Conservation (phyloP, 1,284 basidiomycete genomes). For the Anthracocystis walkeri region DNA sequence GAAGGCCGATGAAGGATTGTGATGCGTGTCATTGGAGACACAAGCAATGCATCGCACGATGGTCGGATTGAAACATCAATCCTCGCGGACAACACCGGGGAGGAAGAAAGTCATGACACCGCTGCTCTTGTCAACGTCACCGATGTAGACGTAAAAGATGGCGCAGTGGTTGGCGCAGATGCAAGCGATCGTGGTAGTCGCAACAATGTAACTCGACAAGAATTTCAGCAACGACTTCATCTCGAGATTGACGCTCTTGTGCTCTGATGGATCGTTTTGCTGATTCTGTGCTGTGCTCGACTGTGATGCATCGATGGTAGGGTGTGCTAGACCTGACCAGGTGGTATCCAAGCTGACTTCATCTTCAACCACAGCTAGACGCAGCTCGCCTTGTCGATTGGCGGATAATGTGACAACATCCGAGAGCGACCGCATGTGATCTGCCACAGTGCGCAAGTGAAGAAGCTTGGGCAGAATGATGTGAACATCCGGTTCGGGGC, state of each 20-base stretch:
- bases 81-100: conserved; percentile 50
- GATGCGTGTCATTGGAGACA: conserved; percentile 8
- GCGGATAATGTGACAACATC: conserved; percentile 59
- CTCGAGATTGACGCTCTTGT: conserved; percentile 62
- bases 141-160: conserved; percentile 70
- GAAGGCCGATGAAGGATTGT: not conserved
- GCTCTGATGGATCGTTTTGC: conserved; percentile 31
- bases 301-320: conserved; percentile 46
- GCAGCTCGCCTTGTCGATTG: conserved; percentile 56
- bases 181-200: conserved; percentile 65
- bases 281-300: conserved; percentile 32
- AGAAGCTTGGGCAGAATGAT: conserved; percentile 64
- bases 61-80: conserved; percentile 11
- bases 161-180: conserved; percentile 67
- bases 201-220: conserved; percentile 64
- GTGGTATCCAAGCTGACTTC: conserved; percentile 64
- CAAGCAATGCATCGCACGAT: conserved; percentile 14
- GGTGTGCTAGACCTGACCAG: conserved; percentile 63
- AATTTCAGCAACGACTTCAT: conserved; percentile 65
- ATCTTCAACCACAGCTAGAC: conserved; percentile 48
- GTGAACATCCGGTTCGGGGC: conserved; percentile 65
- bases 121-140: conserved; percentile 55
- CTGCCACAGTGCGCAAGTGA: conserved; percentile 63
- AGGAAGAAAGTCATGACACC: conserved; percentile 63
- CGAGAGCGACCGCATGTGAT: conserved; percentile 65